phyloP scores from a whole-genome alignment of 257 asterid genomes.

The Solanum chmielewskii region DNA sequence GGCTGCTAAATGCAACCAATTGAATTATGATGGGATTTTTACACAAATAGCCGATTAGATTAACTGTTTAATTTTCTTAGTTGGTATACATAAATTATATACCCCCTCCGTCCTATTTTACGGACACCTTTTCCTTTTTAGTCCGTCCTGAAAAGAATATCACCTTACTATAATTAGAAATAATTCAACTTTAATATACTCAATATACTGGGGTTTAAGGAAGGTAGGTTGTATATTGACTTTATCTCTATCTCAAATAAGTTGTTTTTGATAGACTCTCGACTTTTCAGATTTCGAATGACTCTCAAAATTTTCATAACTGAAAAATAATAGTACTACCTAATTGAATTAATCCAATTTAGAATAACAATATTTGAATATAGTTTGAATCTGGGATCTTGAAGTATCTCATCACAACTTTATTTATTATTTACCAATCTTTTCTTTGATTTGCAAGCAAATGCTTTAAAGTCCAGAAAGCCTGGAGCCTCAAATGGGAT shows the following conservation, averaged over 20 bases:
- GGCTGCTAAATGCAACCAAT: neutral
- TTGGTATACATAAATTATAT: neutral
- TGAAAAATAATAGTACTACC: neutral
- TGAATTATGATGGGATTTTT: neutral
- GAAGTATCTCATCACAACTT: neutral
- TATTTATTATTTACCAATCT: neutral
- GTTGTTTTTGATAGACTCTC: neutral
- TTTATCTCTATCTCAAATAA: no score
- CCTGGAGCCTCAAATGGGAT: neutral
- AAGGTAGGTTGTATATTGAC: no score
- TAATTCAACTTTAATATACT: no score
- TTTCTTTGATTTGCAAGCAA: neutral
- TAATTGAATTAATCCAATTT: neutral
- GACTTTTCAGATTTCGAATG: no score
- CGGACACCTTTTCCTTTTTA: no score
- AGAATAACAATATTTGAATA: neutral
- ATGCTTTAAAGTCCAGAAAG: neutral
- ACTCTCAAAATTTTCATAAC: neutral
- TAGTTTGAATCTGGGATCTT: neutral
- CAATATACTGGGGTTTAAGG: no score
- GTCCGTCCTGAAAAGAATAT: no score
- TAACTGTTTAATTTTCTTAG: neutral
- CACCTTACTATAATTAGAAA: no score
- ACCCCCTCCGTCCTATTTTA: no score
- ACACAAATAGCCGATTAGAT: neutral